Percentiles rank a stretch among this genome's conserved stretches.
phyloP scores from a whole-genome alignment of 208 protist genomes.

The Trypanosomatidae sp. region DNA sequence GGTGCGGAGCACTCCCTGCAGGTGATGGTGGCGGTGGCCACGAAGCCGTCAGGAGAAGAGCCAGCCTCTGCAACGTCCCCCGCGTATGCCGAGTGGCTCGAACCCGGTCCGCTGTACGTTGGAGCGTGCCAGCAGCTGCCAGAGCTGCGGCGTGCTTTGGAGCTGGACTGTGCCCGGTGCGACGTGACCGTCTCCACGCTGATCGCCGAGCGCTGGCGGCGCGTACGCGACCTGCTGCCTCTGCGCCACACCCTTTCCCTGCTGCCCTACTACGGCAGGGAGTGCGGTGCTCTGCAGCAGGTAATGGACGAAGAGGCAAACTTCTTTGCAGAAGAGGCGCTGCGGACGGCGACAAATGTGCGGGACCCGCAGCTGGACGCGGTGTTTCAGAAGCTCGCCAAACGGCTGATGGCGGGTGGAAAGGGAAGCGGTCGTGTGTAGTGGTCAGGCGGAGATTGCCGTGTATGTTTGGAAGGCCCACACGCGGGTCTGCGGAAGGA shows the following conservation, averaged over 20 bases:
- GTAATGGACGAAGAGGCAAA: conserved; percentile 80
- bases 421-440: too few species aligned
- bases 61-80: background rate
- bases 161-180: conserved; percentile 64
- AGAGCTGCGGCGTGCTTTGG: conserved; percentile 36
- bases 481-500: too few species aligned
- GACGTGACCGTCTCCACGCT: conserved; percentile 45
- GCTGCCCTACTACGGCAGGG: conserved; percentile 53
- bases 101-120: conserved; percentile 72
- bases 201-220: conserved; percentile 56
- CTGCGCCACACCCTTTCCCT: conserved; percentile 49
- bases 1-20: conserved; percentile 73
- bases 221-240: conserved; percentile 48
- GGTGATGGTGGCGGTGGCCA: conserved; percentile 69
- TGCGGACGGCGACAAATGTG: conserved; percentile 9
- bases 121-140: conserved; percentile 46
- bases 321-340: conserved; percentile 44
- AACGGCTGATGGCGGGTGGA: too few species aligned
- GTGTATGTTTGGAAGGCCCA: too few species aligned
- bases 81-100: conserved; percentile 48
- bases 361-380: conserved; percentile 9
- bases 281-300: conserved; percentile 67
- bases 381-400: conserved; percentile 20
- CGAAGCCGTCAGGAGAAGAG: background rate
- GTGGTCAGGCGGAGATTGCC: too few species aligned